A percentile compares a stretch with the other conserved stretches of the same genome.
Evolutionary conservation across 176 grass and related monocot species (phyloP).

Genomic region (Rhynchospora pubera): DNA sequence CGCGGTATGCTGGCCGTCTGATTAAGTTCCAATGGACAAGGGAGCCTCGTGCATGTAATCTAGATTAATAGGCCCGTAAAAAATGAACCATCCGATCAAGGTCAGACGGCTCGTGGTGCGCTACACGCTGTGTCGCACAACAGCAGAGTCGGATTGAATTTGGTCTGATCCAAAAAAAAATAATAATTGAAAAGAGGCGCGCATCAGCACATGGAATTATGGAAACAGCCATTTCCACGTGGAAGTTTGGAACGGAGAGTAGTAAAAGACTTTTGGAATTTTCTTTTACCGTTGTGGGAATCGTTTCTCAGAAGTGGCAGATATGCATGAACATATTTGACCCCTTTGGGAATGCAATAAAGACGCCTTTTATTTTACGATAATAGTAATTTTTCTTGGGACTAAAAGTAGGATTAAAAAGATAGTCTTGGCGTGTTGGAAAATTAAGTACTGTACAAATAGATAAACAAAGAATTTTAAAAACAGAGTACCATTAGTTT

Average conservation of each 20-base stretch:
- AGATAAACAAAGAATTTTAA: background rate
- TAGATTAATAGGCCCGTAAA: too few species aligned
- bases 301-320: background rate
- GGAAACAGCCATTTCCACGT: background rate
- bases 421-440: background rate
- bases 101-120: too few species aligned
- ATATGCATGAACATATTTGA: slow-evolving; percentile 8
- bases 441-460: background rate
- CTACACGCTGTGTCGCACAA: too few species aligned
- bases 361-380: slow-evolving; percentile 8
- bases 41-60: too few species aligned
- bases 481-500: background rate
- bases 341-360: background rate
- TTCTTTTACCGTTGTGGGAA: slow-evolving; percentile 1
- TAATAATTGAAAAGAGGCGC: background rate
- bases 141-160: too few species aligned
- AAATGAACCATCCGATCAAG: too few species aligned
- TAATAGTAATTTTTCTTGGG: background rate
- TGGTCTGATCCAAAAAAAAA: background rate
- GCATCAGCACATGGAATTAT: background rate
- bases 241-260: background rate
- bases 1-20: too few species aligned
- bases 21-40: too few species aligned
- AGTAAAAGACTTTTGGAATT: background rate
- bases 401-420: background rate